Percentiles rank a stretch among this genome's conserved stretches.
These are phyloP conservation scores for Pelargonium cotyledonis DNA, from an alignment of 441 rosid genomes.

Conservation along the genomic window DNA sequence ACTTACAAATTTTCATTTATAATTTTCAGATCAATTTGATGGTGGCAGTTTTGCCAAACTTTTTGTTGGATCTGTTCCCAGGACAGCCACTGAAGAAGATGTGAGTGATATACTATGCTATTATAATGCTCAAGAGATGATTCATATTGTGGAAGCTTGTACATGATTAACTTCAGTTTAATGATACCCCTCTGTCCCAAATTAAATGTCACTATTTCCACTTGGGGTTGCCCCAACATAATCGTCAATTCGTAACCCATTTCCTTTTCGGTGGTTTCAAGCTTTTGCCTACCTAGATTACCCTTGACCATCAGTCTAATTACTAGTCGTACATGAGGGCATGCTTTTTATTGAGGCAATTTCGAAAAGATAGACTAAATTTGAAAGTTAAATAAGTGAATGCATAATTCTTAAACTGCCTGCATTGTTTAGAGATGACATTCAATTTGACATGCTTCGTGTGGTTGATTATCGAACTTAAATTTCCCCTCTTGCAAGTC, in stretches of 20 bases:
- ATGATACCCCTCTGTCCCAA: not conserved
- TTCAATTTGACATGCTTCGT: not conserved
- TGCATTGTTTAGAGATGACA: not conserved
- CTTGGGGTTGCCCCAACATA: not conserved
- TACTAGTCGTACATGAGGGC: not conserved
- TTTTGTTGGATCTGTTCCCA: constrained; percentile 98
- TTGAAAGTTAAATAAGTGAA: not conserved
- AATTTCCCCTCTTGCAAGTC: not conserved
- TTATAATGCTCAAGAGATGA: not conserved
- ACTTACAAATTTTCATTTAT: constrained; percentile 15
- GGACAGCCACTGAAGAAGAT: constrained; percentile 77
- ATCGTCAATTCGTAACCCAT: not conserved
- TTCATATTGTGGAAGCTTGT: not conserved
- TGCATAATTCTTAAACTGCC: not conserved
- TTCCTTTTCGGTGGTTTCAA: not conserved
- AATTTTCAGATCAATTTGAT: constrained; percentile 44
- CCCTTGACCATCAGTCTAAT: not conserved
- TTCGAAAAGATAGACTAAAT: too few species aligned
- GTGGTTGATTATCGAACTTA: not conserved
- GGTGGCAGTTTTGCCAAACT: constrained; percentile 71
- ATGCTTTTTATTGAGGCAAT: not conserved
- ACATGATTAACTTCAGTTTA: not conserved
- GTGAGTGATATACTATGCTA: constrained; percentile 41
- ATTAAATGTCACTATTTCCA: not conserved
- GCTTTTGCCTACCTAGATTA: not conserved